Evolutionary conservation across 371 early-diverging fungal species (phyloP).

Genomic region (Mucor circinelloides): DNA sequence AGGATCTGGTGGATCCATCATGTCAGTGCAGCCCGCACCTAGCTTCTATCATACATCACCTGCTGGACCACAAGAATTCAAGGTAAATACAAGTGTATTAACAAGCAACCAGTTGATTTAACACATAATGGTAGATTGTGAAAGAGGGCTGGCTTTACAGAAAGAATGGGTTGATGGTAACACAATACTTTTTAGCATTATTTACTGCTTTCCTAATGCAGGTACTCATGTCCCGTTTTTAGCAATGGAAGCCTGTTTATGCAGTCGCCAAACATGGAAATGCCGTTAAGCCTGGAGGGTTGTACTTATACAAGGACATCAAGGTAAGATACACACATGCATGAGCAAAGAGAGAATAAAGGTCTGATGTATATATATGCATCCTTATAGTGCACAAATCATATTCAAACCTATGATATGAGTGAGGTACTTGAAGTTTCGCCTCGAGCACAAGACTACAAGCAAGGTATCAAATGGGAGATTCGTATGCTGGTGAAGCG

Average conservation of each 20-base stretch:
- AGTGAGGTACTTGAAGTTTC: conserved; percentile 53
- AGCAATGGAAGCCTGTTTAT: conserved; percentile 56
- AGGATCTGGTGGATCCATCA: conserved; percentile 24
- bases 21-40: conserved; percentile 13
- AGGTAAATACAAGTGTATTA: conserved; percentile 12
- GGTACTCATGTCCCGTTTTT: not conserved
- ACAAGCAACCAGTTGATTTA: not conserved
- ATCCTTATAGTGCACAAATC: conserved; percentile 38
- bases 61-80: conserved; percentile 29
- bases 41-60: conserved; percentile 4
- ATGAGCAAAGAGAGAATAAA: not conserved
- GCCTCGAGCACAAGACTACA: conserved; percentile 48
- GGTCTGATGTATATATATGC: not conserved
- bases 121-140: conserved; percentile 30
- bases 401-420: conserved; percentile 56
- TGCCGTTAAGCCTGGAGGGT: conserved; percentile 47
- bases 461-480: conserved; percentile 50
- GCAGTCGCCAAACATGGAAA: conserved; percentile 60
- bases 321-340: conserved; percentile 37
- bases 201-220: conserved; percentile 5
- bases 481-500: conserved; percentile 46
- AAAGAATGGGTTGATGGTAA: conserved; percentile 50
- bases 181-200: not conserved
- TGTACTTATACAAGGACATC: conserved; percentile 52
- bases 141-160: conserved; percentile 54